Percentiles rank a stretch among this genome's conserved stretches.
These are phyloP conservation scores for Pseudomicrostroma phylloplanum DNA, from an alignment of 1,284 basidiomycete species.

Conservation along the genomic window DNA sequence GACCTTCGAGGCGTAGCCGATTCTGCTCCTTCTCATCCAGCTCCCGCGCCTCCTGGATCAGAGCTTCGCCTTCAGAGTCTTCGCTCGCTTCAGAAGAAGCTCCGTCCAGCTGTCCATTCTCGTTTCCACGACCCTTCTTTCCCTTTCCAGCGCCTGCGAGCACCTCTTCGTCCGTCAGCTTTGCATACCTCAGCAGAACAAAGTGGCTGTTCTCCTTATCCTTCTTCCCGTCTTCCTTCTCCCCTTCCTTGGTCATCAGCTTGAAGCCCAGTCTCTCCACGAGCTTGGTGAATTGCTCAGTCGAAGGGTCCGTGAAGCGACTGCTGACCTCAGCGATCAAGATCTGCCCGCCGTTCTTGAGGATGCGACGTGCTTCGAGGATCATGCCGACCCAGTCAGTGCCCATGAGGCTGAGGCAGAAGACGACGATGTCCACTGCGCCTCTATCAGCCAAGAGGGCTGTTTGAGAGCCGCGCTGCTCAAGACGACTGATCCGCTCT, in stretches of 20 bases:
- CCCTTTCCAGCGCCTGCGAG: background rate
- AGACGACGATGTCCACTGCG: conserved; percentile 83
- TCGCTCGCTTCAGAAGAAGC: no score
- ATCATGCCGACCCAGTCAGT: conserved; percentile 90
- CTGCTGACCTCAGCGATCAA: conserved; percentile 84
- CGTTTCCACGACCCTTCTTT: conserved; percentile 1
- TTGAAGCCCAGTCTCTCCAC: conserved; percentile 74
- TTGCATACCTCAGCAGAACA: conserved; percentile 33
- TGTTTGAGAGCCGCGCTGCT: background rate
- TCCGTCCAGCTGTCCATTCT: no score
- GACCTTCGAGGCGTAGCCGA: conserved; percentile 58
- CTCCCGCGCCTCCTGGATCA: conserved; percentile 60
- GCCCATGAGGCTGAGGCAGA: conserved; percentile 92
- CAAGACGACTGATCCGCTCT: conserved; percentile 2
- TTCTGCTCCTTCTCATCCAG: conserved; percentile 43
- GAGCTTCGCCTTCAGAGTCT: conserved; percentile 32
- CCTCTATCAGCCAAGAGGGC: conserved; percentile 41
- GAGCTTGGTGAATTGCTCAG: conserved; percentile 67
- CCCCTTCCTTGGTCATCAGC: background rate
- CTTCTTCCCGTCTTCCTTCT: conserved; percentile 1
- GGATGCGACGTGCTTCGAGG: conserved; percentile 78
- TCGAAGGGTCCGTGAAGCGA: conserved; percentile 23
- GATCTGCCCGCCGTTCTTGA: conserved; percentile 75
- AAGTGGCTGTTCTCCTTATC: conserved; percentile 38
- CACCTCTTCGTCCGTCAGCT: conserved; percentile 13